Conservation (phyloP, 768 basidiomycete species). For the Hypholoma fasciculare region DNA sequence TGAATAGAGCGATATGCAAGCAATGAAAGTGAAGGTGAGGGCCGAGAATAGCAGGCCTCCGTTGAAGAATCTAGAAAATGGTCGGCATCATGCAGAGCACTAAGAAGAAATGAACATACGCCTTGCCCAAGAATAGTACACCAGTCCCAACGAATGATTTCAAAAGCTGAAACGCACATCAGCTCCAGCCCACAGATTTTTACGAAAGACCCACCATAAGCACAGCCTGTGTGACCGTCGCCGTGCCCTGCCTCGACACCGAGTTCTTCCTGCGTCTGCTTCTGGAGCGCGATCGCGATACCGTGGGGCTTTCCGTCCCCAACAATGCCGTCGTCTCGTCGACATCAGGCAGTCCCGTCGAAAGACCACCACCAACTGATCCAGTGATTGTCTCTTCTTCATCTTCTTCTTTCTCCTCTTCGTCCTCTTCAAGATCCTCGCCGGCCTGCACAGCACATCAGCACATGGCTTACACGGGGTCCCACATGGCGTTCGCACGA, state of each 20-base stretch:
- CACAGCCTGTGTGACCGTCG: constrained; percentile 87
- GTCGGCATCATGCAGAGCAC: background rate
- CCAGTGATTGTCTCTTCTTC: constrained; percentile 53
- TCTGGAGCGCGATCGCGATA: constrained; percentile 38
- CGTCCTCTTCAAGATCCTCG: constrained; percentile 86
- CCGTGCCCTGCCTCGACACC: constrained; percentile 74
- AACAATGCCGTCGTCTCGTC: constrained; percentile 63
- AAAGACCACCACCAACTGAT: constrained; percentile 8
- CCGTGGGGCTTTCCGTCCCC: constrained; percentile 12
- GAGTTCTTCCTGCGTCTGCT: constrained; percentile 57
- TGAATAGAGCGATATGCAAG: constrained; percentile 85
- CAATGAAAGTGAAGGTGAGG: constrained; percentile 76
- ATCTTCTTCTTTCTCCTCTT: constrained; percentile 79
- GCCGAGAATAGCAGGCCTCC: constrained; percentile 92
- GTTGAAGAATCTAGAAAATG: constrained; percentile 75
- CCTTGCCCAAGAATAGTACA: constrained; percentile 93
- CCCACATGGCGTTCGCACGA: constrained; percentile 8
- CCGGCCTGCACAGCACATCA: constrained; percentile 61
- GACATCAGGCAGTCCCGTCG: constrained; percentile 24
- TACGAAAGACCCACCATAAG: constrained; percentile 68
- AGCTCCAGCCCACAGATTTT: background rate
- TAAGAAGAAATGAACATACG: constrained; percentile 46
- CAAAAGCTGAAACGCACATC: constrained; percentile 53
- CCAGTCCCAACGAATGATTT: constrained; percentile 97
- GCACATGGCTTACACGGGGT: background rate